Percentiles rank a stretch among this genome's conserved stretches.
phyloP scores from a whole-genome alignment of 805 yeast species.

The Torulaspora indica region DNA sequence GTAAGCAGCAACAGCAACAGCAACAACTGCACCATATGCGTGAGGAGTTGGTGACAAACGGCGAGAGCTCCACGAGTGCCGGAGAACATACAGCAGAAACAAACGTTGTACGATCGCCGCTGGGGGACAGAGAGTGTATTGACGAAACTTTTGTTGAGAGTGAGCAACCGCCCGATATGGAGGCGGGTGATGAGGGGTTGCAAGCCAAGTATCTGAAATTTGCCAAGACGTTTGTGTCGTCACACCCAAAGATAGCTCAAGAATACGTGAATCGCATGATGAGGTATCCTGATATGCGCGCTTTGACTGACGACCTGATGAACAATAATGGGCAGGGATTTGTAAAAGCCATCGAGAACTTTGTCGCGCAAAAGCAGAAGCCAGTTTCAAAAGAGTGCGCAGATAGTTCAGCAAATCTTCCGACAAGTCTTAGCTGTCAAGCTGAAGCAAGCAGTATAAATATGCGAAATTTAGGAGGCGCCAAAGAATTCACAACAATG shows the following conservation, averaged over 20 bases:
- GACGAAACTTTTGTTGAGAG: not conserved
- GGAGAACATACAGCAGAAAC: slow-evolving; percentile 6
- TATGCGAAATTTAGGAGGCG: slow-evolving; percentile 20
- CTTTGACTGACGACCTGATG: slow-evolving; percentile 75
- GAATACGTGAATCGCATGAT: slow-evolving; percentile 33
- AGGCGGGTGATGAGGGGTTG: slow-evolving; percentile 17
- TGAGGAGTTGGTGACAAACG: slow-evolving; percentile 2
- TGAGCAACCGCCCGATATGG: not conserved
- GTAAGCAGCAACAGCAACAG: slow-evolving; percentile 23
- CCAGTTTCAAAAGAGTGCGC: slow-evolving; percentile 1
- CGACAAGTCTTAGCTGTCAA: slow-evolving; percentile 1
- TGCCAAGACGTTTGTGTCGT: slow-evolving; percentile 33
- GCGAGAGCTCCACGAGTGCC: not conserved
- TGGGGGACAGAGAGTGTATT: not conserved
- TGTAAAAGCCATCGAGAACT: slow-evolving; percentile 71
- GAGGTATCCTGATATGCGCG: slow-evolving; percentile 43
- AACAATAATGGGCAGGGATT: slow-evolving; percentile 68
- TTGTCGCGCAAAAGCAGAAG: slow-evolving; percentile 46
- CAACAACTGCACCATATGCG: slow-evolving; percentile 12
- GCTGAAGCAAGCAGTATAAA: slow-evolving; percentile 8
- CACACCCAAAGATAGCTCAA: slow-evolving; percentile 35
- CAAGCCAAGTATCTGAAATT: slow-evolving; percentile 28
- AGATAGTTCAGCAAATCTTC: not conserved
- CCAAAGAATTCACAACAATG: slow-evolving; percentile 29
- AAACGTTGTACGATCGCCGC: slow-evolving; percentile 4